A percentile compares a stretch with the other conserved stretches of the same genome.
Conservation (phyloP, 768 basidiomycete genomes). For the Russula brevipes region DNA sequence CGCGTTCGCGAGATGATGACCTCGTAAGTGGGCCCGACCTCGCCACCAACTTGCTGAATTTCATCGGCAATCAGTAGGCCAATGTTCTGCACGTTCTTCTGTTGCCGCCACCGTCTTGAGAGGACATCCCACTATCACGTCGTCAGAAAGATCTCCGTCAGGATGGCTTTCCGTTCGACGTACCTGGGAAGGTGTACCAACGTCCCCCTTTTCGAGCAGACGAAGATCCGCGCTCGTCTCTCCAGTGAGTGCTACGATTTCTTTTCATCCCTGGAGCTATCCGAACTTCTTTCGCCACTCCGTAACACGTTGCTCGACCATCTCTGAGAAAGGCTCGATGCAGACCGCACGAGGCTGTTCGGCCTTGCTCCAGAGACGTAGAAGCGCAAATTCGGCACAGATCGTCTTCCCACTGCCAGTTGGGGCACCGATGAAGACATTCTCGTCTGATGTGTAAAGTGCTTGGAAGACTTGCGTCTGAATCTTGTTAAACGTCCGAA, state of each 20-base stretch:
- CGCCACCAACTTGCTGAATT: conserved; percentile 89
- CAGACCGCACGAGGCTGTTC: conserved; percentile 85
- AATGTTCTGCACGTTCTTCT: conserved; percentile 93
- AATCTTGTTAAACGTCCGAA: conserved; percentile 94
- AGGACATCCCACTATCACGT: conserved; percentile 82
- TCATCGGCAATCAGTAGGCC: conserved; percentile 94
- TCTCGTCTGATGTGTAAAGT: conserved; percentile 92
- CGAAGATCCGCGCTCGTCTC: conserved; percentile 91
- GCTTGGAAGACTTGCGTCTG: conserved; percentile 99
- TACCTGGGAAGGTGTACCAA: conserved; percentile 88
- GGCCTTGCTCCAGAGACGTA: conserved; percentile 90
- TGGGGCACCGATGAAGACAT: conserved; percentile 93
- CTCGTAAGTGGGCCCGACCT: conserved; percentile 94
- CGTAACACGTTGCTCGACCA: conserved; percentile 84
- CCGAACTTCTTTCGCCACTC: conserved; percentile 90
- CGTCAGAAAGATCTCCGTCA: conserved; percentile 2
- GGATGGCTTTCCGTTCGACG: conserved; percentile 28
- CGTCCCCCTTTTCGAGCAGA: conserved; percentile 82
- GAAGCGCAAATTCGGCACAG: conserved; percentile 91
- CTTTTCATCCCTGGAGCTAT: conserved; percentile 82
- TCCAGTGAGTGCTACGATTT: conserved; percentile 89
- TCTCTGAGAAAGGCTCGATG: conserved; percentile 95
- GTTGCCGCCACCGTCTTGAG: conserved; percentile 91
- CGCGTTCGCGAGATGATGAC: conserved; percentile 94
- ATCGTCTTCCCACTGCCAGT: conserved; percentile 97